These are phyloP conservation scores for Dioscorea dumetorum DNA, from an alignment of 106 monocot genomes.

Conservation along the genomic window DNA sequence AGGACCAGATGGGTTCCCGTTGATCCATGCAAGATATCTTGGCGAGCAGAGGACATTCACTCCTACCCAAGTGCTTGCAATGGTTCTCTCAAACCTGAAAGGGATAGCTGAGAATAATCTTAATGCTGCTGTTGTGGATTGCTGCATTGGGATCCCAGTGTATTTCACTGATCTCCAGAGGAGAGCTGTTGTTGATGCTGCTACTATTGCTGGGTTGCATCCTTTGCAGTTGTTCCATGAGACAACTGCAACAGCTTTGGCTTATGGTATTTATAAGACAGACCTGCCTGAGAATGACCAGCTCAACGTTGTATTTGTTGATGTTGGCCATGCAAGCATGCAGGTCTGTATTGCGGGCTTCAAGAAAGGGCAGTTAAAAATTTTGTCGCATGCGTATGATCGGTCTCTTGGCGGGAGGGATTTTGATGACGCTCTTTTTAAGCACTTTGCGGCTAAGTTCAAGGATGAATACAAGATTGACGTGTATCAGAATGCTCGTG, in stretches of 20 bases:
- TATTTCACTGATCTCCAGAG: constrained; percentile 88
- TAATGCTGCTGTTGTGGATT: constrained; percentile 59
- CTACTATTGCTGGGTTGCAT: constrained; percentile 61
- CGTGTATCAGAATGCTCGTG: constrained; percentile 58
- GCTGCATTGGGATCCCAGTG: constrained; percentile 81
- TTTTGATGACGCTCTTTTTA: constrained; percentile 72
- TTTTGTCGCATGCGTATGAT: constrained; percentile 58
- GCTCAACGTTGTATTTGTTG: constrained; percentile 69
- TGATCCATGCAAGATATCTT: constrained; percentile 61
- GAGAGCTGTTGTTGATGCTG: constrained; percentile 69
- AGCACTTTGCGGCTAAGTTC: constrained; percentile 68
- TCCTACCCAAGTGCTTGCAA: constrained; percentile 71
- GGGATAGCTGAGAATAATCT: constrained; percentile 70
- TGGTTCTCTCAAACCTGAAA: constrained; percentile 76
- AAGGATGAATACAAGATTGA: constrained; percentile 70
- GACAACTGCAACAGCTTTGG: constrained; percentile 66
- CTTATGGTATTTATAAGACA: constrained; percentile 75
- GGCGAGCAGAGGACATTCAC: constrained; percentile 60
- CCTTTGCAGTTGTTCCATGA: constrained; percentile 82
- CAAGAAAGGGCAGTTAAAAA: constrained; percentile 58
- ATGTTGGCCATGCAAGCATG: constrained; percentile 80
- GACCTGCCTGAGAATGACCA: constrained; percentile 60
- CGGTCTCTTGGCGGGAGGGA: constrained; percentile 74
- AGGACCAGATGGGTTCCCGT: constrained; percentile 70
- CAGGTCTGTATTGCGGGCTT: constrained; percentile 70